Base-by-base conservation (phyloP, 2,329 filamentous ascomycete genomes). In the Helotiales sp. region DNA sequence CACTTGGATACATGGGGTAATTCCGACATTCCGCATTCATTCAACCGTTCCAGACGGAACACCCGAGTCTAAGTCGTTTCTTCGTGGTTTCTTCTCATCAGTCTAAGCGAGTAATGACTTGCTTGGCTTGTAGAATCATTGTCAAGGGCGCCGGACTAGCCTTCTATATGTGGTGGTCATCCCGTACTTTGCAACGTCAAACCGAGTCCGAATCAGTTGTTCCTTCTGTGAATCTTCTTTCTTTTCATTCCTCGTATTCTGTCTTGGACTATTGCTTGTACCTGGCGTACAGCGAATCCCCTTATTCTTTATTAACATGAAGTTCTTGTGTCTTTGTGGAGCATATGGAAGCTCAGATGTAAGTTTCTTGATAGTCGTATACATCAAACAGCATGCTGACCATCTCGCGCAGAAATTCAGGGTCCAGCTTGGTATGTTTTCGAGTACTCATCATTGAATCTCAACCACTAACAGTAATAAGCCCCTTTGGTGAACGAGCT, bases 301-400 rank as follows among this genome's bases (percentile, higher is more conserved):
- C 40, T 61, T 26, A 49, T 60, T 45, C n/a, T 32, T 22, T 24
- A 32, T 30, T 57, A 69, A 1, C 20, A 87, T 88, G 85, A 85
- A 80, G 72, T 84, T 87, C 61, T 76, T 88, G 34, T 88, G 86
- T 74, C 79, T 88, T 8, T 85, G 85, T 37, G 86, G 86, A 69
- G 84, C 86, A 24, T 87, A 84, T 74, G 85, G 86, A 63, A 87
- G 84, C 78, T 82, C 85, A 60, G 81, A 83, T 71, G 84, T 85
- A 76, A 78, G 82, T 77, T 24, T 20, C 13, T 50, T 43, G 26
- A 30, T 63, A 50, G 47, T 61, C 60, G 68, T 64, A 61, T 65
- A 66, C 62, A 3, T 24, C 20, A 11, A 8, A 57, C n/a, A 4
- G 3, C 17, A 6, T 57, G 52, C 58, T 57, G 17, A 60, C 34